Conservation (phyloP, 176 grass and related monocot genomes). For the Miscanthus lutarioriparius region DNA sequence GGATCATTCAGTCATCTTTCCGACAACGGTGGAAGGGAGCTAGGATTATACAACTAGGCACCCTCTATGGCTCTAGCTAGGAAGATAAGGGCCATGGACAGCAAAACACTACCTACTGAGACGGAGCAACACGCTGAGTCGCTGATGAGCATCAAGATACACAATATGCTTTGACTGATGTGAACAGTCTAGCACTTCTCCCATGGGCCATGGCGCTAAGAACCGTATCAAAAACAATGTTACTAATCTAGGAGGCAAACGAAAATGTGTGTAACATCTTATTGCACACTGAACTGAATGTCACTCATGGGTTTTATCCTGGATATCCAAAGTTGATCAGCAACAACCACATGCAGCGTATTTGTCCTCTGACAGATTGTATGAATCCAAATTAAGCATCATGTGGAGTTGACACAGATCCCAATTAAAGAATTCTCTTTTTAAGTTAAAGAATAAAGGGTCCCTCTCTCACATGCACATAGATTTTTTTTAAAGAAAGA, state of each 20-base stretch:
- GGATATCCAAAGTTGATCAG: constrained; percentile 1
- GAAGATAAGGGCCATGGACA: neutral
- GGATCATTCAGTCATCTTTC: constrained; percentile 45
- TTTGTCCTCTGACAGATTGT: neutral
- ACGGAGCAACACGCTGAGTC: neutral
- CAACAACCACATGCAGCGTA: neutral
- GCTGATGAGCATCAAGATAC: neutral
- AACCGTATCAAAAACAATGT: neutral
- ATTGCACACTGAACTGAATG: neutral
- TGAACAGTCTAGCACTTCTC: neutral
- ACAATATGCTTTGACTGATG: neutral
- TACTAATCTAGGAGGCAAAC: neutral
- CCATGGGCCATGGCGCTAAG: neutral
- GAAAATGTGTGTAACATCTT: neutral
- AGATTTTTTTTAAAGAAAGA: neutral
- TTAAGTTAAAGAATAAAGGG: constrained; percentile 7
- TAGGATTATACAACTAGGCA: constrained; percentile 10
- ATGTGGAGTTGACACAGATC: neutral
- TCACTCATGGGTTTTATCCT: neutral
- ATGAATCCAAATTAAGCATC: neutral
- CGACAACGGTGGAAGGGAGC: constrained; percentile 46
- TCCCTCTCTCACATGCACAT: neutral
- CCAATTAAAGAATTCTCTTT: constrained; percentile 3
- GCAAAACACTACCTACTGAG: constrained; percentile 16
- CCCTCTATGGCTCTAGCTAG: constrained; percentile 20